Conservation (phyloP, 805 yeast species). For the Kuraishia ogatae region DNA sequence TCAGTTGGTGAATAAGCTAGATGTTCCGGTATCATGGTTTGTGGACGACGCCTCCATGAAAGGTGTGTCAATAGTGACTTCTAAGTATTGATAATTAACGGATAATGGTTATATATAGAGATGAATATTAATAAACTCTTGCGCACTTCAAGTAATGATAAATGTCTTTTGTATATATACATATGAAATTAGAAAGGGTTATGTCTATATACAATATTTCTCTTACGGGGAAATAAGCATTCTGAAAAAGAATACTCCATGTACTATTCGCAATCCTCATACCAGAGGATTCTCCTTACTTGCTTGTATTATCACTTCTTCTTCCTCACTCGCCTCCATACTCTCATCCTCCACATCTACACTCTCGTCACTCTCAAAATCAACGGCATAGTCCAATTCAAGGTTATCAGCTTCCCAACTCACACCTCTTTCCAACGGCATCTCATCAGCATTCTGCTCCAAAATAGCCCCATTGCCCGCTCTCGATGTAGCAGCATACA, state of each 20-base stretch:
- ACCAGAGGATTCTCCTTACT: too few relatives aligned
- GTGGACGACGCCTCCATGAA: slow-evolving; percentile 71
- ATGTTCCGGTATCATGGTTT: slow-evolving; percentile 67
- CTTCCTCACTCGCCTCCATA: slow-evolving; percentile 4
- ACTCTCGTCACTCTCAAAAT: slow-evolving; percentile 12
- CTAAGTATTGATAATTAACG: slow-evolving; percentile 6
- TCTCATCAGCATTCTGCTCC: not conserved
- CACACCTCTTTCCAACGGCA: slow-evolving; percentile 3
- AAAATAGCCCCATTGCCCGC: not conserved
- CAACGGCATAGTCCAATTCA: slow-evolving; percentile 12
- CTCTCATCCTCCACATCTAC: slow-evolving; percentile 7
- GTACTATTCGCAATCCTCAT: not conserved
- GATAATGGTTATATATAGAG: not conserved
- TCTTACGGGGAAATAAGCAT: not conserved
- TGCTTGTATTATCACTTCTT: not conserved
- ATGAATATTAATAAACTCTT: too few relatives aligned
- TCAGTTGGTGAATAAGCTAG: slow-evolving; percentile 58
- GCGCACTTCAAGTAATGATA: too few relatives aligned
- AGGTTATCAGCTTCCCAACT: slow-evolving; percentile 11
- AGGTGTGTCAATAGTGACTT: slow-evolving; percentile 34
- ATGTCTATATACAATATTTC: not conserved
- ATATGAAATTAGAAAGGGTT: too few relatives aligned
- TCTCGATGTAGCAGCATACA: not conserved
- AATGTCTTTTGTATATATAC: too few relatives aligned
- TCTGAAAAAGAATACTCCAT: not conserved